Base-by-base conservation (phyloP, 768 basidiomycete species). In the Mycena olivaceomarginata region DNA sequence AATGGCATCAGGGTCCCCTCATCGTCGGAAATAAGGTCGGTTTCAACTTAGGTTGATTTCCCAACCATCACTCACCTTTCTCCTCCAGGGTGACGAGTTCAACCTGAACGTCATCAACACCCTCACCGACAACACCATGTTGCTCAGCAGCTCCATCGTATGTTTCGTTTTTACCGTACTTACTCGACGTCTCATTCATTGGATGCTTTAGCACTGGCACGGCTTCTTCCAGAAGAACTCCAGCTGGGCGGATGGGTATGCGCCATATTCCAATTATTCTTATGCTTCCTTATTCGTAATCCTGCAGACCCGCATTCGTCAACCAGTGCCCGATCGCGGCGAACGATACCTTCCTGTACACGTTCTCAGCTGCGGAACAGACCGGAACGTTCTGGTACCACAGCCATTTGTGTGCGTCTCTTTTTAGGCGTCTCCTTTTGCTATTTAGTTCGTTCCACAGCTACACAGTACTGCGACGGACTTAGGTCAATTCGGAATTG, bases 381-480 rank as follows among this genome's bases (percentile, higher is more conserved):
- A 80, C 85, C 46, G 81, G 81, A 9, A 80, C 66, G 48, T 67
- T 20, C 79, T 53, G 75, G 74, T 69, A 72, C 31, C 70, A 69
- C 56, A 67, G 67, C 65, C 70, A 70, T 66, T 53, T 77, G 31
- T 73, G 72, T 66, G 66, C 4, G 51, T 66, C 22, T 57, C 8
- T 53, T 4, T 60, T 13, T 22, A 12, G 31, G 31, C 4, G 31
- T 4, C 31, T 31, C 31, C 31, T 31, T 31, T 31, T 31, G 31
- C 4, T 31, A 31, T 31, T 31, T 31, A 31, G 31, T 31, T 31
- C 31, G 31, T 31, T 31, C 31, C 31, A 31, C 31, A 72, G 72
- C 80, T 13, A 83, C 83, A 4, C 88, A 89, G 78, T 88, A 88
- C 70, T 89, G 89, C 37, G 89, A 90, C 41, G 88, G 89, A 5